phyloP scores from a whole-genome alignment of 768 basidiomycete species.

The Leccinum olivaceopallidum region DNA sequence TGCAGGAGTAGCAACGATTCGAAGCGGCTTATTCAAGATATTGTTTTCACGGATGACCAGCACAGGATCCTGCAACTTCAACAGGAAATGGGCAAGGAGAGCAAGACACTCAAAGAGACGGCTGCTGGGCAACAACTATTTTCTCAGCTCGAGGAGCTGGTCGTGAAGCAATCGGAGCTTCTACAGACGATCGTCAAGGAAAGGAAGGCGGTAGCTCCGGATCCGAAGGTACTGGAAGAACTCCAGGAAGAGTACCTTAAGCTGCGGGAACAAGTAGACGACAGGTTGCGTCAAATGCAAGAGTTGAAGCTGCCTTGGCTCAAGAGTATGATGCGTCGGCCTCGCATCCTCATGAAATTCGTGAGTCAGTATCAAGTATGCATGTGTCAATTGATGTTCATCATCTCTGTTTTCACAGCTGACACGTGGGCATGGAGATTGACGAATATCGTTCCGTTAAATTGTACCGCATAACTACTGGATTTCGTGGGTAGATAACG shows the following conservation, averaged over 20 bases:
- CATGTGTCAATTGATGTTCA: neutral
- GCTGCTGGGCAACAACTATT: neutral
- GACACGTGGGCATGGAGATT: neutral
- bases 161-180: neutral
- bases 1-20: neutral
- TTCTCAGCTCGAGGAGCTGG: neutral
- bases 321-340: too few species aligned
- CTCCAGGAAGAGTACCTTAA: too few species aligned
- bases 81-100: neutral
- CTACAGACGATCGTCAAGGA: neutral
- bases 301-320: too few species aligned
- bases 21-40: neutral
- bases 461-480: too few species aligned
- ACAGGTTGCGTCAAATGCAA: too few species aligned
- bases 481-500: too few species aligned
- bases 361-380: neutral
- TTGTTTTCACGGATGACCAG: neutral
- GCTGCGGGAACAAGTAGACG: too few species aligned
- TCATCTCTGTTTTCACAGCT: neutral
- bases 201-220: neutral
- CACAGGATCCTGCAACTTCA: neutral
- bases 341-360: too few species aligned
- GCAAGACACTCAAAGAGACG: neutral
- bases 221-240: too few species aligned
- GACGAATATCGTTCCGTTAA: too few species aligned